phyloP scores from a whole-genome alignment of 78 protist species.

The Acrasis kona region DNA sequence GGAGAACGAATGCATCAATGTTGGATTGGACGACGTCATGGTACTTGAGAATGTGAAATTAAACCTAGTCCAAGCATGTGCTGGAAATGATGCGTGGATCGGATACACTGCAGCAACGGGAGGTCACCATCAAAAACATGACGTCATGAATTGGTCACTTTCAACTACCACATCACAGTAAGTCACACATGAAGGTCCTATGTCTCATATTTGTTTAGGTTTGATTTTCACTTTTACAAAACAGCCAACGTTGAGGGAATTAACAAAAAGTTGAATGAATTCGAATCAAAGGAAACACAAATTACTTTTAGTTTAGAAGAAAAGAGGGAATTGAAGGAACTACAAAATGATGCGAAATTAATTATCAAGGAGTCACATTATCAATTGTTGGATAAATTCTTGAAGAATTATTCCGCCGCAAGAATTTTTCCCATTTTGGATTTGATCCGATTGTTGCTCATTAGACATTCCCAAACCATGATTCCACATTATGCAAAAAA shows the following conservation, averaged over 20 bases:
- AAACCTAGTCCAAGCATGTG: too few species aligned
- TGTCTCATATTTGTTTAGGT: not conserved
- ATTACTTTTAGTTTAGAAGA: not conserved
- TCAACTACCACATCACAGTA: not conserved
- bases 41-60: not conserved
- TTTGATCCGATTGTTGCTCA: not conserved
- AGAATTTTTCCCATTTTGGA: not conserved
- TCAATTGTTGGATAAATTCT: not conserved
- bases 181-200: not conserved
- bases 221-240: not conserved
- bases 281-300: not conserved
- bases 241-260: not conserved
- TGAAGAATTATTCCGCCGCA: not conserved
- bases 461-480: not conserved
- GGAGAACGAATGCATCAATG: not conserved
- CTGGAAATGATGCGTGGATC: constrained; percentile 6
- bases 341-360: too few species aligned
- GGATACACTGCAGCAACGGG: constrained; percentile 55
- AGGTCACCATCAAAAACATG: constrained; percentile 40
- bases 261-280: not conserved
- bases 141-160: not conserved
- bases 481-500: not conserved
- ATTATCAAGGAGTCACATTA: not conserved
- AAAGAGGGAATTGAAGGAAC: not conserved
- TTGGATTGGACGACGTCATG: not conserved